Conservation (phyloP, 2,329 filamentous ascomycete species). For the Chrysoporthe deuterocubensis region DNA sequence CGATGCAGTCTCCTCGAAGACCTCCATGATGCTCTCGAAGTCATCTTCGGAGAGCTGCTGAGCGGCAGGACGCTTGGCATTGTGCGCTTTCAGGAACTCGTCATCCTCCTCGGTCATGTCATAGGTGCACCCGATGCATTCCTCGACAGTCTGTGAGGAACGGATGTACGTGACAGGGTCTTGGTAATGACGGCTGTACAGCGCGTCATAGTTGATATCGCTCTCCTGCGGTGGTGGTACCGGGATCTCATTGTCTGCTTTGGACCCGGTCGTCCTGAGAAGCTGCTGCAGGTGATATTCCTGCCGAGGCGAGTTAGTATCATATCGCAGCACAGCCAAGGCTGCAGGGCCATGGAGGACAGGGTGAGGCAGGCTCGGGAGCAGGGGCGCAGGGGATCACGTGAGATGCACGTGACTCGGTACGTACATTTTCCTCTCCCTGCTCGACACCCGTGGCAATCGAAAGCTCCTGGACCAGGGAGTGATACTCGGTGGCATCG, state of each 20-base stretch:
- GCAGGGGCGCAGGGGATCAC: constrained; percentile 26
- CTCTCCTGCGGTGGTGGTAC: constrained; percentile 68
- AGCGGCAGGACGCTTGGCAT: constrained; percentile 69
- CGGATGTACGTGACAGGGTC: constrained; percentile 94
- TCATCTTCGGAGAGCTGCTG: constrained; percentile 81
- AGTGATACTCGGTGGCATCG: constrained; percentile 83
- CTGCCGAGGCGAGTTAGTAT: constrained; percentile 53
- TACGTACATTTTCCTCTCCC: constrained; percentile 93
- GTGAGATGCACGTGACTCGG: constrained; percentile 33
- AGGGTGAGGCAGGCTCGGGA: not conserved
- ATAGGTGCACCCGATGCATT: constrained; percentile 88
- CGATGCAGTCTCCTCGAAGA: constrained; percentile 86
- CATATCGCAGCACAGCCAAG: constrained; percentile 9
- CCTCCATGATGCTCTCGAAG: constrained; percentile 92
- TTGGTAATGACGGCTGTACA: constrained; percentile 80
- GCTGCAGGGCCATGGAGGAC: constrained; percentile 15
- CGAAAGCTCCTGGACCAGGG: constrained; percentile 79
- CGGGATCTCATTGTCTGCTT: constrained; percentile 65
- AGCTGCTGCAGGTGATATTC: constrained; percentile 95
- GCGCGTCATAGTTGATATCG: constrained; percentile 80
- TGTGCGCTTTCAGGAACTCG: constrained; percentile 81
- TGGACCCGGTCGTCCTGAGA: constrained; percentile 58
- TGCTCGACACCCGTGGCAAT: constrained; percentile 97
- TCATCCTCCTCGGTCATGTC: constrained; percentile 94
- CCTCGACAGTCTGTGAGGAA: constrained; percentile 97